Conservation (phyloP, 2,329 filamentous ascomycete genomes). For the Beauveria sp. region DNA sequence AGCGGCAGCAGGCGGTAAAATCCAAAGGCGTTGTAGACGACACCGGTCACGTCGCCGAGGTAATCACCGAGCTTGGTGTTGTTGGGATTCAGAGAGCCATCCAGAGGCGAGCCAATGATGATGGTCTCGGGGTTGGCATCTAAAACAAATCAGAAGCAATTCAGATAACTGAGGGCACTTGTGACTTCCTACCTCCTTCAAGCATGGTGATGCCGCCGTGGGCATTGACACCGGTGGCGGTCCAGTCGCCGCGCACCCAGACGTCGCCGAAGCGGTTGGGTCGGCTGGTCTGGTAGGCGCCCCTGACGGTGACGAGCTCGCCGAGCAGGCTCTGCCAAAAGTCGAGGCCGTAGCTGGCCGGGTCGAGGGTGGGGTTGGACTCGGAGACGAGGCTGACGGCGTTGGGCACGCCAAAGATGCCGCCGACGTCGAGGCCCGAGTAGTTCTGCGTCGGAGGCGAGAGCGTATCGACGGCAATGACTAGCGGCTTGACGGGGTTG, state of each 20-base stretch:
- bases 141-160: slow-evolving; percentile 15
- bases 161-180: not conserved
- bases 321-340: slow-evolving; percentile 67
- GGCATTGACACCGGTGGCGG: slow-evolving; percentile 51
- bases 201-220: slow-evolving; percentile 59
- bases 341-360: slow-evolving; percentile 57
- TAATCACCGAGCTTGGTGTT: slow-evolving; percentile 57
- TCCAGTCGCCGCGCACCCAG: slow-evolving; percentile 62
- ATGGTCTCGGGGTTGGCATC: slow-evolving; percentile 66
- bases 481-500: slow-evolving; percentile 47
- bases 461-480: slow-evolving; percentile 51
- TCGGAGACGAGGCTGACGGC: slow-evolving; percentile 49
- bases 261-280: slow-evolving; percentile 61
- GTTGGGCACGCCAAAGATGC: slow-evolving; percentile 59
- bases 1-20: slow-evolving; percentile 62
- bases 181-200: slow-evolving; percentile 34
- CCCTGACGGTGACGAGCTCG: slow-evolving; percentile 57
- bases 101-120: slow-evolving; percentile 55
- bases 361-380: slow-evolving; percentile 54
- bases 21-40: slow-evolving; percentile 58
- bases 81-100: slow-evolving; percentile 53
- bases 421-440: slow-evolving; percentile 55
- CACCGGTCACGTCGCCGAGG: slow-evolving; percentile 59
- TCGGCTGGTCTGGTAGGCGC: slow-evolving; percentile 48
- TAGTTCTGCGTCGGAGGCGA: slow-evolving; percentile 55